A percentile compares a stretch with the other conserved stretches of the same genome.
Conservation (phyloP, 306 rosid genomes). For the Quercus ilex region DNA sequence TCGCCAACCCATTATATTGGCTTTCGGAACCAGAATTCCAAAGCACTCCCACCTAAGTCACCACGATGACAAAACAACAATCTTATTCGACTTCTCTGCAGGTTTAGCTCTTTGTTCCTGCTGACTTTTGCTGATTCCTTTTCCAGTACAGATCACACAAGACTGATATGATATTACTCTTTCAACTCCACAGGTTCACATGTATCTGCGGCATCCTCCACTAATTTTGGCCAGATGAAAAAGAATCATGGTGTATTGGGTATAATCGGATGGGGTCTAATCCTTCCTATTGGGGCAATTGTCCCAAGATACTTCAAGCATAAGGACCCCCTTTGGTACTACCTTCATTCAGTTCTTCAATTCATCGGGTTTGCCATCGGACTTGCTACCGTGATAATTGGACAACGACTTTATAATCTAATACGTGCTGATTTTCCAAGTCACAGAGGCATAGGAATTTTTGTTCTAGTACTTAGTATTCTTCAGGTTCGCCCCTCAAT, state of each 20-base stretch:
- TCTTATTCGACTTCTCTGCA: slow-evolving; percentile 75
- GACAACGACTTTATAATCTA: slow-evolving; percentile 64
- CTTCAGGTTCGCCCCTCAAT: slow-evolving; percentile 68
- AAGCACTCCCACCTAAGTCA: slow-evolving; percentile 54
- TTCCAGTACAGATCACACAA: slow-evolving; percentile 1
- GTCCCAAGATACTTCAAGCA: slow-evolving; percentile 90
- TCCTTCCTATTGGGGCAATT: slow-evolving; percentile 88
- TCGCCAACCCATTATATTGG: slow-evolving; percentile 76
- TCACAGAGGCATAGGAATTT: slow-evolving; percentile 90
- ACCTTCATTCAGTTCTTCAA: slow-evolving; percentile 81
- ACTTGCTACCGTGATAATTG: slow-evolving; percentile 74
- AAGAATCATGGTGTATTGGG: slow-evolving; percentile 88
- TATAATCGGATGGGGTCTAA: slow-evolving; percentile 84
- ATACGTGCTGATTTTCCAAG: slow-evolving; percentile 67
- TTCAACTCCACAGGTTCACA: slow-evolving; percentile 46
- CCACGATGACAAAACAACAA: slow-evolving; percentile 63
- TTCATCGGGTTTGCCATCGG: slow-evolving; percentile 80
- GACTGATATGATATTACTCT: neutral
- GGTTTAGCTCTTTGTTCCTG: slow-evolving; percentile 23
- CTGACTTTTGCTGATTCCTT: neutral
- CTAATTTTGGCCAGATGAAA: slow-evolving; percentile 52
- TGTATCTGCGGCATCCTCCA: slow-evolving; percentile 36
- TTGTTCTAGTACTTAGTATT: slow-evolving; percentile 74
- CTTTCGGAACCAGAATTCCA: slow-evolving; percentile 59
- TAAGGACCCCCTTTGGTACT: slow-evolving; percentile 90